Conservation (phyloP, 257 asterid genomes). For the Knoxia roxburghii region DNA sequence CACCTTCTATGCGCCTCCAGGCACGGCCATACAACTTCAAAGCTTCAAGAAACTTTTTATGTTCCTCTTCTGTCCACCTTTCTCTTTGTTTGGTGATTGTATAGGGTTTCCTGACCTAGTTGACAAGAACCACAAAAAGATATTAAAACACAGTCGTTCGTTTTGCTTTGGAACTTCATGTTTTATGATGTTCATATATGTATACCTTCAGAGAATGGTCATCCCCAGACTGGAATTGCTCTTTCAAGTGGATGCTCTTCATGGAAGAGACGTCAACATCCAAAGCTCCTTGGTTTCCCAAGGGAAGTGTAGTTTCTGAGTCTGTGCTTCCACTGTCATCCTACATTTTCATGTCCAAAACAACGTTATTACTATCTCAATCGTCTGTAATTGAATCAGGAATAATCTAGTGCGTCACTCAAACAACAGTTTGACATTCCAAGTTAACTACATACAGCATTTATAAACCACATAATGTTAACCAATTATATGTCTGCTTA, state of each 20-base stretch:
- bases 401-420: neutral
- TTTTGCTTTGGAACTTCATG: neutral
- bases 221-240: conserved; percentile 36
- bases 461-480: neutral
- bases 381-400: neutral
- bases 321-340: conserved; percentile 31
- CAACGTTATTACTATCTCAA: neutral
- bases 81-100: conserved; percentile 92
- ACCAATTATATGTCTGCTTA: neutral
- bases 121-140: conserved; percentile 2
- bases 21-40: conserved; percentile 86
- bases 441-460: neutral
- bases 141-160: neutral
- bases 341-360: conserved; percentile 26
- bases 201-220: conserved; percentile 66
- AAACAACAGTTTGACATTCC: neutral
- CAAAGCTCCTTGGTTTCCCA: conserved; percentile 16
- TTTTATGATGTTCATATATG: conserved; percentile 7
- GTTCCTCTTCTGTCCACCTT: conserved; percentile 94
- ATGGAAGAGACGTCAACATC: conserved; percentile 28
- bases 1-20: conserved; percentile 95
- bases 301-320: conserved; percentile 19
- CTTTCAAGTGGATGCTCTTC: conserved; percentile 32
- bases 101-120: conserved; percentile 79
- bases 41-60: conserved; percentile 77